These are phyloP conservation scores for Alternaria brassicicola DNA, from an alignment of 2,329 filamentous ascomycete species.

Conservation along the genomic window DNA sequence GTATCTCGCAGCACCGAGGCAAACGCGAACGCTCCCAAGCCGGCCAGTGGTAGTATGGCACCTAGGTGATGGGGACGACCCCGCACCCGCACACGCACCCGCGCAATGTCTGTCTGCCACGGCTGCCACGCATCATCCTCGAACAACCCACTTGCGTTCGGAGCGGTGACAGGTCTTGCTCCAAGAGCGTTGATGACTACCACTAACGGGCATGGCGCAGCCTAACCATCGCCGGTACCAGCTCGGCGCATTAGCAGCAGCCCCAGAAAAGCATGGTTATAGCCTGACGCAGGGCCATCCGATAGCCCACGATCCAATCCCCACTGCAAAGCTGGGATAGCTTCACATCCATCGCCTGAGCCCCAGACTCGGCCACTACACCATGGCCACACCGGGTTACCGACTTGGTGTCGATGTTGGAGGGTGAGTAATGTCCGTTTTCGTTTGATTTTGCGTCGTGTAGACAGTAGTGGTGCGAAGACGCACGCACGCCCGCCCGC, in stretches of 20 bases:
- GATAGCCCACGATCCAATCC: neutral
- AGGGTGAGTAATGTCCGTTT: conserved; percentile 32
- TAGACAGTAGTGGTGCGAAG: neutral
- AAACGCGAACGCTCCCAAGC: neutral
- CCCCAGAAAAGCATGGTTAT: conserved; percentile 15
- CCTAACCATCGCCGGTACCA: conserved; percentile 6
- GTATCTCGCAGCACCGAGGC: neutral
- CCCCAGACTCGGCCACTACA: neutral
- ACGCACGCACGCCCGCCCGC: neutral
- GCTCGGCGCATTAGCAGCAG: conserved; percentile 7
- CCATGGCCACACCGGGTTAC: conserved; percentile 29
- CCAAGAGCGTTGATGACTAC: neutral
- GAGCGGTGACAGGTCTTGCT: neutral
- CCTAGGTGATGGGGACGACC: neutral
- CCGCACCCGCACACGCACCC: conserved; percentile 1
- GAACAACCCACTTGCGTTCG: neutral
- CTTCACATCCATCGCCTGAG: neutral
- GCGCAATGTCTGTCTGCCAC: too few relatives aligned
- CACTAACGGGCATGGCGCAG: neutral
- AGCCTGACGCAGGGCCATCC: conserved; percentile 15
- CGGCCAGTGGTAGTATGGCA: neutral
- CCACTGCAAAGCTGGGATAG: neutral
- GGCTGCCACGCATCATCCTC: conserved; percentile 1
- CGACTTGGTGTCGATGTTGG: conserved; percentile 45
- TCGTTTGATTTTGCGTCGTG: neutral